Evolutionary conservation across 345 rosid genomes (phyloP), one percentile per base, ranked within the genome.

Genomic region (Melaleuca quinquenervia): DNA sequence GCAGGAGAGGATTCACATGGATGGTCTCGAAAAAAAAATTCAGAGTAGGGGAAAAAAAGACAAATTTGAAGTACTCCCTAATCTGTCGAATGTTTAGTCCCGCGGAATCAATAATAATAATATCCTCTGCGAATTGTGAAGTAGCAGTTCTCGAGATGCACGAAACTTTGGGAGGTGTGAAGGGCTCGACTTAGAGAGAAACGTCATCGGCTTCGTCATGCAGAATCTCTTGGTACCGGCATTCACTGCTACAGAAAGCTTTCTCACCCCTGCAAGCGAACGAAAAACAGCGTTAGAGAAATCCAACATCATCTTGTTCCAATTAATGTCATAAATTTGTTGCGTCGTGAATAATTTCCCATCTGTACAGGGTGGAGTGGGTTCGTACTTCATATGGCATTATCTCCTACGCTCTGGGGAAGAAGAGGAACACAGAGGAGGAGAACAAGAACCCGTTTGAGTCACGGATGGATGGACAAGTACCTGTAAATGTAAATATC

Each of bases 401-500:
- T 15, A 41, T 24, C 22, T 26, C 9, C 0, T 15, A 45, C 26
- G 48, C 48, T 41, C 78, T 32, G 14, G 41, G 44, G 24, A 84
- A 12, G 62, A 36, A 32, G 49, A 54, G 49, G 11, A 83, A 54
- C 53, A n/a, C 60, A 54, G 49, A 24, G 60, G 45, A 83, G 27
- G 84, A 15, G 58, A 27, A 50, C n/a, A 0, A 29, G 45, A 27
- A 82, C 60, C 41, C 36, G n/a, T 82, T 82, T 10, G 45, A 29
- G 11, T 80, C 2, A 21, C 18, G 49, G 51, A 52, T 82, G 41
- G 53, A 48, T 48, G 70, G 64, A 50, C 32, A 52, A 14, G 50
- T 41, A 95, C 99, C 98, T 95, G 96, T 96, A 97, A 52, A 97
- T 93, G 88, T 90, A 94, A 85, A 93, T 93, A 87, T 93, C 96